Evolutionary conservation across 768 basidiomycete genomes (phyloP).

Genomic region (Lactarius indigo): DNA sequence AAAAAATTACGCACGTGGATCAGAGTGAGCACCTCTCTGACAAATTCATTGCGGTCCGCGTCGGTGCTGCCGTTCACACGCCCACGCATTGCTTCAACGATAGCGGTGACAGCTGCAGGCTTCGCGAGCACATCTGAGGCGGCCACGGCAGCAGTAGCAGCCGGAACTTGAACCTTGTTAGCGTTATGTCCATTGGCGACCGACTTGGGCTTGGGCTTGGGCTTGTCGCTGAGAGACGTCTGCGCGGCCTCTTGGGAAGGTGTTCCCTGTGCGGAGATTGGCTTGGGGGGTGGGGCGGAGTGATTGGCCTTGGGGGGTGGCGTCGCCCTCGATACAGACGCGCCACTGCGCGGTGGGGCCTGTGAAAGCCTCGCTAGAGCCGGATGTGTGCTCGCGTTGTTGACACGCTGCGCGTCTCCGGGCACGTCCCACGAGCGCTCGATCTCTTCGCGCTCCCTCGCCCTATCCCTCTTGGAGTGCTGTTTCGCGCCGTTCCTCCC

Average conservation of each 20-base stretch:
- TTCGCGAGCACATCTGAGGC: conserved; percentile 8
- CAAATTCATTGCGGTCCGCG: conserved; percentile 40
- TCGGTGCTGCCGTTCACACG: conserved; percentile 19
- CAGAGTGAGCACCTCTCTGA: conserved; percentile 73
- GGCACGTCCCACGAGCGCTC: conserved; percentile 64
- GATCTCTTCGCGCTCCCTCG: conserved; percentile 42
- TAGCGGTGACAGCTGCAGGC: conserved; percentile 18
- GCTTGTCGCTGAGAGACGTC: background rate
- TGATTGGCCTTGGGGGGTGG: conserved; percentile 4
- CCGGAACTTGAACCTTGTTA: background rate
- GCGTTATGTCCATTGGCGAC: conserved; percentile 12
- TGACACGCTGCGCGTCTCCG: conserved; percentile 13
- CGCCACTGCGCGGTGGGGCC: background rate
- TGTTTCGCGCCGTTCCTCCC: conserved; percentile 28
- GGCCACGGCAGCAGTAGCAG: background rate
- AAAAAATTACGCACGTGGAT: conserved; percentile 29
- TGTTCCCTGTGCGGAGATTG: background rate
- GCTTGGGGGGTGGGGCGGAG: background rate
- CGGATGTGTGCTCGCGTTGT: background rate
- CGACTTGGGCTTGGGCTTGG: conserved; percentile 14
- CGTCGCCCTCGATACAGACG: background rate
- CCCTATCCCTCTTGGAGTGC: conserved; percentile 35
- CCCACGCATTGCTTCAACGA: conserved; percentile 19
- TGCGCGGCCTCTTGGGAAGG: background rate
- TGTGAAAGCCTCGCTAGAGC: background rate